Percentiles rank a stretch among this genome's conserved stretches.
Conservation (phyloP, 2,329 filamentous ascomycete species). For the Pestalotiopsis sp. region DNA sequence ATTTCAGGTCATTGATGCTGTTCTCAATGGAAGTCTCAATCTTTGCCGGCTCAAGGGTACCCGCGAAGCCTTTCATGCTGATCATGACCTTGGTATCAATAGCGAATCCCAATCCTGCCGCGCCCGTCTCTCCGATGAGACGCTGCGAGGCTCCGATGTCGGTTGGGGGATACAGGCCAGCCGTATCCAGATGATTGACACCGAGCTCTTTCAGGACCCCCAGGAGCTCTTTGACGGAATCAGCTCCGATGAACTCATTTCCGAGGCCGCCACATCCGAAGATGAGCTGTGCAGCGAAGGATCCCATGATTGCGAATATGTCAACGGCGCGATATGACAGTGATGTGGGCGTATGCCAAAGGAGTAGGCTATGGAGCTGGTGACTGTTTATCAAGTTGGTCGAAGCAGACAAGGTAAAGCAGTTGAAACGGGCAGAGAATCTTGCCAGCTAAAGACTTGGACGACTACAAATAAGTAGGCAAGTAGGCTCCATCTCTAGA, state of each 20-base stretch:
- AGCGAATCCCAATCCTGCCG: slow-evolving; percentile 14
- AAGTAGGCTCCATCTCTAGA: neutral
- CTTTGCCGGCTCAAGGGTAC: slow-evolving; percentile 14
- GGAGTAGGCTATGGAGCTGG: neutral
- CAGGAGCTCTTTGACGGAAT: slow-evolving; percentile 9
- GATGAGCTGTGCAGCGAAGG: slow-evolving; percentile 7
- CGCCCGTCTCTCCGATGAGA: slow-evolving; percentile 15
- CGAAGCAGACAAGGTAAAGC: neutral
- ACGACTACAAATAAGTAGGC: neutral
- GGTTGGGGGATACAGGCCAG: slow-evolving; percentile 15
- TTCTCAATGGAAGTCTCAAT: slow-evolving; percentile 14
- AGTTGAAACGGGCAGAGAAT: neutral
- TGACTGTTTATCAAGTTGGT: neutral
- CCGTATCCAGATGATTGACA: slow-evolving; percentile 22
- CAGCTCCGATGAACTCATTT: neutral
- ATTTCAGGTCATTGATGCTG: slow-evolving; percentile 13
- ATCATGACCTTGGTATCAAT: slow-evolving; percentile 20
- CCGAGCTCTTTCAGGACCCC: slow-evolving; percentile 10
- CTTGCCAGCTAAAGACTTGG: neutral
- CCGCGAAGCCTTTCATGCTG: neutral
- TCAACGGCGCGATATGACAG: neutral
- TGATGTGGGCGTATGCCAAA: neutral
- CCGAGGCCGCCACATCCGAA: slow-evolving; percentile 14
- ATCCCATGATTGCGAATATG: neutral
- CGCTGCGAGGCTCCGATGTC: slow-evolving; percentile 17